Percentiles rank a stretch among this genome's conserved stretches.
Evolutionary conservation across 2,329 filamentous ascomycete genomes (phyloP).

Genomic region (Exophiala oligosperma): DNA sequence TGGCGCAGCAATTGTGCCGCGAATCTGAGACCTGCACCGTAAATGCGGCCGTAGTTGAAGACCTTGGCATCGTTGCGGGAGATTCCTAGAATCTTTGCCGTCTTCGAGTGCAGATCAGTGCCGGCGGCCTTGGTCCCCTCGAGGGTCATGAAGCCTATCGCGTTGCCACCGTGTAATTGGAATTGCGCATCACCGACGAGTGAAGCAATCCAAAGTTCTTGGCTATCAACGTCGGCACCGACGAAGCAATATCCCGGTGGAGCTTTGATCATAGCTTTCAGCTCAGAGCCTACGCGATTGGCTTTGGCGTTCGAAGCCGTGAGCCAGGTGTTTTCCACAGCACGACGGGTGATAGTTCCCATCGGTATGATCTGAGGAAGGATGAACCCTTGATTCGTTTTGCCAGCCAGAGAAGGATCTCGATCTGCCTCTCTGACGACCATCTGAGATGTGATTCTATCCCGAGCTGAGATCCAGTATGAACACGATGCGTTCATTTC

Average conservation of each 20-base stretch:
- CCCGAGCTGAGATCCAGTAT: slow-evolving; percentile 96
- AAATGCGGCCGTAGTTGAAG: slow-evolving; percentile 98
- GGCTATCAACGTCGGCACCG: slow-evolving; percentile 93
- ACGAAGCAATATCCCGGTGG: slow-evolving; percentile 91
- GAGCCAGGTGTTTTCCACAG: slow-evolving; percentile 97
- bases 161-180: slow-evolving; percentile 91
- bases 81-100: slow-evolving; percentile 87
- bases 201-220: slow-evolving; percentile 98
- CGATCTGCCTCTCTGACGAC: slow-evolving; percentile 78
- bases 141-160: slow-evolving; percentile 97
- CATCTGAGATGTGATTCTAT: slow-evolving; percentile 92
- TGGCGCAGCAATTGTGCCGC: slow-evolving; percentile 85
- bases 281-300: slow-evolving; percentile 91
- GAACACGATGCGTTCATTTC: slow-evolving; percentile 99
- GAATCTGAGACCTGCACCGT: slow-evolving; percentile 95
- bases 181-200: slow-evolving; percentile 93
- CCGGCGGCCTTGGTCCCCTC: slow-evolving; percentile 93
- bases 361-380: slow-evolving; percentile 95
- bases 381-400: slow-evolving; percentile 70
- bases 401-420: slow-evolving; percentile 28
- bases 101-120: slow-evolving; percentile 92
- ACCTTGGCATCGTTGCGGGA: slow-evolving; percentile 94
- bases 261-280: slow-evolving; percentile 95
- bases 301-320: slow-evolving; percentile 96
- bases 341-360: slow-evolving; percentile 92